Conservation (phyloP, 1,284 basidiomycete genomes). For the Trichosporon asahii region DNA sequence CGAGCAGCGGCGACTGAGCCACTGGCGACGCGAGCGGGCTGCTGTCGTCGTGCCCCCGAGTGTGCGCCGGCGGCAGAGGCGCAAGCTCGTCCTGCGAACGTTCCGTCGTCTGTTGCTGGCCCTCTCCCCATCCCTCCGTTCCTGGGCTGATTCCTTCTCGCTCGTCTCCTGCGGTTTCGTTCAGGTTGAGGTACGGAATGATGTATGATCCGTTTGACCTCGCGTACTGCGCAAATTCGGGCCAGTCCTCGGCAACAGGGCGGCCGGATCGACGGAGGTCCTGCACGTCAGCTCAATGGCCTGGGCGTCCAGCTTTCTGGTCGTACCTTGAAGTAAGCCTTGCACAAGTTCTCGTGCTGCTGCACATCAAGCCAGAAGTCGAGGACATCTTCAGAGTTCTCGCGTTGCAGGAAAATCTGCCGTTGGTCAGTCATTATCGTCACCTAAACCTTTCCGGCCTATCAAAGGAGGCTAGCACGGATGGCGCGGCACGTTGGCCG, state of each 20-base stretch:
- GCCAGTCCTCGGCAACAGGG: slow-evolving; percentile 92
- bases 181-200: slow-evolving; percentile 60
- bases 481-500: neutral
- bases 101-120: neutral
- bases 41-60: neutral
- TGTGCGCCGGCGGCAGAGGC: neutral
- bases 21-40: slow-evolving; percentile 2
- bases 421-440: neutral
- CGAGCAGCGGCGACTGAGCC: slow-evolving; percentile 7
- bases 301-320: neutral
- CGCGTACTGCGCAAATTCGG: slow-evolving; percentile 90
- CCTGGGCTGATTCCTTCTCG: neutral
- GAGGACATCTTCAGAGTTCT: slow-evolving; percentile 88
- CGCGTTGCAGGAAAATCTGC: slow-evolving; percentile 76
- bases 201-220: slow-evolving; percentile 58
- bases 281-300: slow-evolving; percentile 29
- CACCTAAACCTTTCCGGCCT: neutral
- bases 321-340: slow-evolving; percentile 84
- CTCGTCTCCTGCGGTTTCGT: neutral
- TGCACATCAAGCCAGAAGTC: slow-evolving; percentile 99
- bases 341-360: slow-evolving; percentile 96
- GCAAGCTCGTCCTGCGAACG: neutral
- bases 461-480: neutral
- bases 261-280: slow-evolving; percentile 91
- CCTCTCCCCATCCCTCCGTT: neutral